Evolutionary conservation across 768 basidiomycete species (phyloP), one percentile per base, ranked within the genome.

Genomic region (Symmetrospora coprosmae): DNA sequence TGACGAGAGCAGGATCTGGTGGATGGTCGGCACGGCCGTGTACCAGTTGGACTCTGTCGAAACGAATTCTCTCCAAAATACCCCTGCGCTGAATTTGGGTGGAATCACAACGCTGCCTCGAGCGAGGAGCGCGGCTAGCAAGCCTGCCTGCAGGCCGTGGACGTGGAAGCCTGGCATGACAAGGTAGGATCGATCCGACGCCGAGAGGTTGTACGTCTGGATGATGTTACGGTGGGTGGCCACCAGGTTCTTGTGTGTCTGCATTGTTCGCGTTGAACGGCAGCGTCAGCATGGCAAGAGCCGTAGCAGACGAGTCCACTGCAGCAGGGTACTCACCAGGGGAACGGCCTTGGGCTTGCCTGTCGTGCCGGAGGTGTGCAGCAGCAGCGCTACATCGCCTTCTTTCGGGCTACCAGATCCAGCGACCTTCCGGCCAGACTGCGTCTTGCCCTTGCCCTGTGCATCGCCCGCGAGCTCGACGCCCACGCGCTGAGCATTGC

Each of bases 151-250:
- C 46, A 82, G 78, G 21, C 80, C 81, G 28, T 80, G 80, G 38
- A 81, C 79, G 64, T 80, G 79, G 72, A 80, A 81, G 23, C 79
- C 48, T 40, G 80, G 80, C 81, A 78, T 79, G 73, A 78, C 73
- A 30, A 74, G 69, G 64, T 71, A 71, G 9, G 68, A 69, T 3
- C 68, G 48, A 45, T 74, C 73, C 8, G 50, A 25, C 1, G 68
- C 60, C 14, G 71, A 66, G 31, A 74, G 69, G 17, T 67, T 65
- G 62, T 74, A 74, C 6, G 72, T 73, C 21, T 69, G 56, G 41
- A 70, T 56, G 56, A 74, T 71, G 58, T 74, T 74, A 13, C 56
- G 41, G 34, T 72, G 68, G 0, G 73, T 72, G 0, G 70, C 69
- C 47, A 71, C 37, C 9, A 74, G 65, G 65, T 74, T 74, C 35